Evolutionary conservation across 805 yeast genomes (phyloP), one percentile per base, ranked within the genome.

Genomic region (Groenewaldozyma salmanticensis): DNA sequence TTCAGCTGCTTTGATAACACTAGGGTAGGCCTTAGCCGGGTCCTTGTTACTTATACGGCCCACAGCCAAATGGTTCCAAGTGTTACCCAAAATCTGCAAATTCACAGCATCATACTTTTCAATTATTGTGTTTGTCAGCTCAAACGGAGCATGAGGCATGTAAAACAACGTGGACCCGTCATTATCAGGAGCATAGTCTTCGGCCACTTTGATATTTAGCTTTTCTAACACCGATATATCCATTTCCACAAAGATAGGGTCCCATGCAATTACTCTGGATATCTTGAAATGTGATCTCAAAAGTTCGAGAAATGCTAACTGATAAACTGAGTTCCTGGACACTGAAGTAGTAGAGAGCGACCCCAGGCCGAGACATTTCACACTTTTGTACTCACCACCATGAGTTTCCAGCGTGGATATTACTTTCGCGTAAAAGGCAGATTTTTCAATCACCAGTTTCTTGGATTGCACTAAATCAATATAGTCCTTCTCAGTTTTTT

Each of bases 361-460:
- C 0, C 94, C 94, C 17, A 83, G 61, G 0, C 90, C 94, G 22
- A 83, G 58, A 51, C 90, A 82, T 50, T 86, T 63, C 45, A 83
- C 67, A 13, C 36, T 20, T 9, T 27, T 34, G 31, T 42, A 29
- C 19, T 40, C 24, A 35, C 35, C 21, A 16, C 39, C 38, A 5
- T 17, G 21, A 6, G 7, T 17, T 5, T 37, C 27, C 9, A 43
- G 22, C 11, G 31, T 37, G 1, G 21, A 35, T 7, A 27, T 21
- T 5, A 44, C 31, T 24, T 29, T 31, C 21, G 31, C 20, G 31
- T 38, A 50, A 33, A 46, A 38, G 16, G 32, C 31, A 9, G 53
- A 50, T 21, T 27, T 18, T 18, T 21, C 20, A n/a, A 52, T 27
- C 20, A 31, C 39, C 17, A 16, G 18, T 16, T 39, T 41, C 35